Percentiles rank a stretch among this genome's conserved stretches.
These are phyloP conservation scores for Zopfia rhizophila DNA, from an alignment of 2,329 filamentous ascomycete genomes.

Conservation along the genomic window DNA sequence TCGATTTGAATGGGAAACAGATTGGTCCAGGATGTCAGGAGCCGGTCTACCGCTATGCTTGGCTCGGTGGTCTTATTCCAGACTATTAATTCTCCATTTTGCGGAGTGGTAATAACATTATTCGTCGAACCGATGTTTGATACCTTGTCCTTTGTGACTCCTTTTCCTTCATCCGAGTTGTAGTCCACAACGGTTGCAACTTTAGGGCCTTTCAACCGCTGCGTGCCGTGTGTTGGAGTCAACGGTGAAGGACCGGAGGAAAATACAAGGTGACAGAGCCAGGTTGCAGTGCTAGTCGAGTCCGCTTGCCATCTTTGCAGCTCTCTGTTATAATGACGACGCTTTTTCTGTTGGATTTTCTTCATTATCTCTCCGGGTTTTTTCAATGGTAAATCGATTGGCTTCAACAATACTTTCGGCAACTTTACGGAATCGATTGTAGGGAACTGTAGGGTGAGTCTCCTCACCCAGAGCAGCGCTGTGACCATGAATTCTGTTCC, in stretches of 20 bases:
- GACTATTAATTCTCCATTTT: conserved; percentile 11
- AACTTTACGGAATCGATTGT: conserved; percentile 29
- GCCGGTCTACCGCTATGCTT: conserved; percentile 23
- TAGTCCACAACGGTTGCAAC: conserved; percentile 1
- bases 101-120: no score
- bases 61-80: conserved; percentile 24
- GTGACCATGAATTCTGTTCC: not conserved
- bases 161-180: not conserved
- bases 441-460: not conserved
- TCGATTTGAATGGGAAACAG: not conserved
- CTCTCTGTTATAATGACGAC: conserved; percentile 8
- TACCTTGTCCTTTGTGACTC: not conserved
- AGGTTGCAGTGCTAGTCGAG: conserved; percentile 31
- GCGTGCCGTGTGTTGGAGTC: not conserved
- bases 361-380: conserved; percentile 22
- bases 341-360: conserved; percentile 7
- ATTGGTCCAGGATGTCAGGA: conserved; percentile 17
- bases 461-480: no score
- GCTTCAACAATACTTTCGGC: conserved; percentile 31
- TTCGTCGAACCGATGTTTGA: no score
- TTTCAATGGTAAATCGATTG: conserved; percentile 27
- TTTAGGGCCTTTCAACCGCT: conserved; percentile 1
- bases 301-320: conserved; percentile 23
- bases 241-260: not conserved
- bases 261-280: conserved; percentile 33